phyloP scores from a whole-genome alignment of 495 filamentous ascomycete genomes.

The Clavariopsis aquatica region DNA sequence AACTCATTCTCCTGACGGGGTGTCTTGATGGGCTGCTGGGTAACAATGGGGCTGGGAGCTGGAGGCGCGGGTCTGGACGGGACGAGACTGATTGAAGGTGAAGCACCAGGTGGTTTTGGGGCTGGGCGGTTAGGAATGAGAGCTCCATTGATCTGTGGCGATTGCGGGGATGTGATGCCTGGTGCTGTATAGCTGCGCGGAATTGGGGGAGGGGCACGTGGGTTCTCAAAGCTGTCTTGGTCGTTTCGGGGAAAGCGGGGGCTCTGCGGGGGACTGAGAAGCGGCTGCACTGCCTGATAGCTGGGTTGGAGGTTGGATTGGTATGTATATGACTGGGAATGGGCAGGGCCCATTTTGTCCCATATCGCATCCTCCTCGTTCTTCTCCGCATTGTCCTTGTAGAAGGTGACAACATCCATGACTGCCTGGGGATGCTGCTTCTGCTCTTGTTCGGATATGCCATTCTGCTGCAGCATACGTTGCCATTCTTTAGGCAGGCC shows the following conservation, averaged over 20 bases:
- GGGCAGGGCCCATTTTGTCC: constrained; percentile 91
- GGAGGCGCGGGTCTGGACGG: constrained; percentile 50
- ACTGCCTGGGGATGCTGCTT: constrained; percentile 93
- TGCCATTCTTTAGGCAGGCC: constrained; percentile 98
- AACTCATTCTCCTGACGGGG: constrained; percentile 41
- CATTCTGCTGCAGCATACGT: constrained; percentile 87
- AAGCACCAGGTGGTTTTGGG: constrained; percentile 59
- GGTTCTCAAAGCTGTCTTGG: constrained; percentile 95
- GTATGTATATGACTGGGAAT: constrained; percentile 52
- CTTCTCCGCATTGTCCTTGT: constrained; percentile 85
- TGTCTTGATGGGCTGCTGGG: constrained; percentile 20
- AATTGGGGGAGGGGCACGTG: constrained; percentile 86
- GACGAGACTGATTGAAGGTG: constrained; percentile 40
- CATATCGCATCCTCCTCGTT: constrained; percentile 81
- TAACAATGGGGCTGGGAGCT: constrained; percentile 37
- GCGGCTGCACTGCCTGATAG: constrained; percentile 58
- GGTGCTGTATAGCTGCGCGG: constrained; percentile 58
- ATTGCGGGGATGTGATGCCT: constrained; percentile 46
- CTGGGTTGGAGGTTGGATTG: constrained; percentile 47
- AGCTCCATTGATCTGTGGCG: constrained; percentile 58
- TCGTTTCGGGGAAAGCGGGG: constrained; percentile 90
- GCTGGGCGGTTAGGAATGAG: constrained; percentile 66
- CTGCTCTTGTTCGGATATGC: constrained; percentile 94
- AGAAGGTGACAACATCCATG: constrained; percentile 92
- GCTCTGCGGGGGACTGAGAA: constrained; percentile 81